These are phyloP conservation scores for Lolium perenne DNA, from an alignment of 176 grass and related monocot genomes.

Conservation along the genomic window DNA sequence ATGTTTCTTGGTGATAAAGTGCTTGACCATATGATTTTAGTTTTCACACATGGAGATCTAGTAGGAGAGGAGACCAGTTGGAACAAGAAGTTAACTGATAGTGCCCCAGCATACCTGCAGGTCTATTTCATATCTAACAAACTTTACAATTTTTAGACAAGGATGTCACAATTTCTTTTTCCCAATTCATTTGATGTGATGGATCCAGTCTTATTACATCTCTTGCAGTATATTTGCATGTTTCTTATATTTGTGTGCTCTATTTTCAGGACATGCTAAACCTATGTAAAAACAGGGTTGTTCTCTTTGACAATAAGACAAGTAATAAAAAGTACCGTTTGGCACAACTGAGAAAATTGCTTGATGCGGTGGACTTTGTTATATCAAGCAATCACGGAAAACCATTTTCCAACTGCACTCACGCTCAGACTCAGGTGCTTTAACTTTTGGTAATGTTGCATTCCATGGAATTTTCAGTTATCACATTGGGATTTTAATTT, in stretches of 20 bases:
- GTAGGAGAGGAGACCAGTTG: not conserved
- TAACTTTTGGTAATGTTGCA: not conserved
- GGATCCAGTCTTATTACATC: not conserved
- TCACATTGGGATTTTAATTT: not conserved
- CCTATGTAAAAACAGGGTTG: constrained; percentile 8
- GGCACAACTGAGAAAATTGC: not conserved
- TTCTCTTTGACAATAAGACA: not conserved
- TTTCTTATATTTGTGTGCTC: not conserved
- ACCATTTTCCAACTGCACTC: not conserved
- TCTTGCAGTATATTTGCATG: not conserved
- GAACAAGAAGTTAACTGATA: not conserved
- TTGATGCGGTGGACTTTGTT: not conserved
- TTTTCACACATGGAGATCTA: not conserved
- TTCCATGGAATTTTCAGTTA: not conserved
- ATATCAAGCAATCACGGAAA: not conserved
- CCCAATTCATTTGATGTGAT: not conserved
- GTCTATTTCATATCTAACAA: not conserved
- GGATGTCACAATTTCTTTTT: not conserved
- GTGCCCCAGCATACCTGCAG: constrained; percentile 7
- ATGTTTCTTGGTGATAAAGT: not conserved
- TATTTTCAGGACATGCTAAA: not conserved
- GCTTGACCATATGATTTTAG: not conserved
- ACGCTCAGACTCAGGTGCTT: not conserved
- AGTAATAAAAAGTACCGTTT: not conserved
- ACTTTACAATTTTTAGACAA: not conserved